Base-by-base conservation (phyloP, 2,329 filamentous ascomycete species). In the Madurella mycetomatis region DNA sequence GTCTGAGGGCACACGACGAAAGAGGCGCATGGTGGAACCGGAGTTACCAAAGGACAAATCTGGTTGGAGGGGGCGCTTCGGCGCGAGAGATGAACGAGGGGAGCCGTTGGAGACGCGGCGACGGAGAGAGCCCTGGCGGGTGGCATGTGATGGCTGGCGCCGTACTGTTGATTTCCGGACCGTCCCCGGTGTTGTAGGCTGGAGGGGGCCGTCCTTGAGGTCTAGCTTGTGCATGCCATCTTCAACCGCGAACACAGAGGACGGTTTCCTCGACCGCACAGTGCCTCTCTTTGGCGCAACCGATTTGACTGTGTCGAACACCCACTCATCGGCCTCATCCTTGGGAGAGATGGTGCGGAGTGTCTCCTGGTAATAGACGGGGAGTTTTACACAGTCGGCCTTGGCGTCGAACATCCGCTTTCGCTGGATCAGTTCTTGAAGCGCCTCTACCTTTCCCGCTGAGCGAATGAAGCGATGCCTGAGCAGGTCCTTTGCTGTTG, bases 41-140 rank as follows among this genome's bases (percentile, higher is more conserved):
- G 86, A 88, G 70, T 97, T 97, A 49, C 92, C 94, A 72, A 95
- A 97, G 5, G 87, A 95, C 77, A 95, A 86, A 65, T 97, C 90
- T 1, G 94, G 81, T 52, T 91, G 90, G 1, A 96, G 78, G 0
- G 92, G 92, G 60, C 89, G 86, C 70, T 90, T 91, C 1, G 82
- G 70, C 2, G 77, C 77, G 53, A 73, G 52, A 15, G 74, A 68
- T 34, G 70, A 60, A 0, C 60, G 59, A 72, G 76, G 69, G 34
- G 79, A 79, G 16, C 74, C 74, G 53, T 66, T 73, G 41, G 69
- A 55, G 56, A 66, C 34, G 62, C 66, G 40, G 63, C 70, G 58
- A 34, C 65, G 58, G 48, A 62, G 51, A 4, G 62, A 64, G 41
- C 51, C 54, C 9, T 58, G 51, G 30, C 66, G 57, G 13, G 66